phyloP scores from a whole-genome alignment of 179 eudicot genomes.

The Gypsophila paniculata region DNA sequence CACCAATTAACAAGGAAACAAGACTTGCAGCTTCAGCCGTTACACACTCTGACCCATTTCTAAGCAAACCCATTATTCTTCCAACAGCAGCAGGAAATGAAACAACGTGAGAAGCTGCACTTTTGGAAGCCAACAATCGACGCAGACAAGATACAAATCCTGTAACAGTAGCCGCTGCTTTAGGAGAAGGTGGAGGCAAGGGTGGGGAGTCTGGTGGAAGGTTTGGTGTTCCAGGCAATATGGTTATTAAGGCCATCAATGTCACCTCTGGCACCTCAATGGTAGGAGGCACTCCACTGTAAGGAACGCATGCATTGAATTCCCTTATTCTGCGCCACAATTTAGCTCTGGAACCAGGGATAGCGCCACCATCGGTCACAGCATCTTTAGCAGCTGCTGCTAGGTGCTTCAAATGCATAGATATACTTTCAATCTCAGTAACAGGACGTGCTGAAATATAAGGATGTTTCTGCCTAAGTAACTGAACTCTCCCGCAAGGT shows the following conservation, averaged over 20 bases:
- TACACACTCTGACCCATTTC: constrained; percentile 98
- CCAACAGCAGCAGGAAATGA: constrained; percentile 99
- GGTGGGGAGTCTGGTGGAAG: constrained; percentile 95
- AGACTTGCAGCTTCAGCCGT: constrained; percentile 92
- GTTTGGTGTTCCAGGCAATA: constrained; percentile 93
- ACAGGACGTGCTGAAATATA: constrained; percentile 40
- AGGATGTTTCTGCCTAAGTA: constrained; percentile 41
- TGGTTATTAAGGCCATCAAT: constrained; percentile 94
- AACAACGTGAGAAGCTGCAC: constrained; percentile 98
- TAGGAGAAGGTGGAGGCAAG: constrained; percentile 95
- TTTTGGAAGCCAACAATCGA: constrained; percentile 78
- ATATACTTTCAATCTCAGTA: constrained; percentile 67
- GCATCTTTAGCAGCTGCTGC: constrained; percentile 98
- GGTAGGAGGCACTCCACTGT: constrained; percentile 76
- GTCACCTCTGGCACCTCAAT: constrained; percentile 97
- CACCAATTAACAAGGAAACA: constrained; percentile 92
- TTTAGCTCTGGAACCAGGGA: constrained; percentile 98
- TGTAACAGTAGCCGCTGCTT: constrained; percentile 97
- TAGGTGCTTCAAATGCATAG: constrained; percentile 85
- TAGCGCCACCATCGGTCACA: constrained; percentile 92
- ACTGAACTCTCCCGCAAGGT: constrained; percentile 85
- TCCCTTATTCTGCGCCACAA: constrained; percentile 98
- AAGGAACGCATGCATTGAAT: constrained; percentile 89
- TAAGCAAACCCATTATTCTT: constrained; percentile 93
- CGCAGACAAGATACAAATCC: constrained; percentile 88